phyloP scores from a whole-genome alignment of 345 rosid species.

The Heritiera littoralis region DNA sequence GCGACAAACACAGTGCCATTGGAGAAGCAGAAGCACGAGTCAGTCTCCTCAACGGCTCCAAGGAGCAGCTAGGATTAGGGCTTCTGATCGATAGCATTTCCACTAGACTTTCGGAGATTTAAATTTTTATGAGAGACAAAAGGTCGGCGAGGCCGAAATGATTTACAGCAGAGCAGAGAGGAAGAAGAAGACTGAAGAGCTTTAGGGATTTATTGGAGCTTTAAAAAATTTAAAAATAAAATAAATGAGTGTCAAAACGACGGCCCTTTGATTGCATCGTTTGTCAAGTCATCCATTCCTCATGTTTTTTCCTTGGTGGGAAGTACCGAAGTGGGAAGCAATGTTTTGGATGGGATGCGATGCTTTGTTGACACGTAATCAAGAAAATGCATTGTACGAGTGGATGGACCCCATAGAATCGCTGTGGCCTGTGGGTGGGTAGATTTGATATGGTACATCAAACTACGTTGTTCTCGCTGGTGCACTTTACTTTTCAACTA shows the following conservation, averaged over 20 bases:
- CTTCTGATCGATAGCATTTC: constrained; percentile 38
- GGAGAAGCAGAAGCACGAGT: constrained; percentile 30
- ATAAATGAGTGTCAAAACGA: not conserved
- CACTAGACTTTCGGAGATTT: not conserved
- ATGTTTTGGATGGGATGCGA: not conserved
- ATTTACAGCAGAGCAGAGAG: too few species aligned
- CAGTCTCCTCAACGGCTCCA: constrained; percentile 18
- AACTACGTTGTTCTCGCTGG: not conserved
- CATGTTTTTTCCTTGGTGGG: not conserved
- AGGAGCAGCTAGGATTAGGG: constrained; percentile 34
- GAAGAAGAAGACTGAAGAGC: not conserved
- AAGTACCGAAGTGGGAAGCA: not conserved
- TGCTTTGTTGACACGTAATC: constrained; percentile 17
- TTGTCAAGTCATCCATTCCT: not conserved
- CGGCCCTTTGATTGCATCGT: not conserved
- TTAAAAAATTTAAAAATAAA: too few species aligned
- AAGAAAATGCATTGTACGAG: not conserved
- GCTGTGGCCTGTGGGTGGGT: not conserved
- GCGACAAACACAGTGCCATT: constrained; percentile 21
- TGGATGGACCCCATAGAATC: not conserved
- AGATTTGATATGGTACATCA: not conserved
- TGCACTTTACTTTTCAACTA: not conserved
- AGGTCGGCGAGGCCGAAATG: not conserved
- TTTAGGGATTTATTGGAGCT: not conserved
- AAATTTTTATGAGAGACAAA: not conserved